phyloP scores from a whole-genome alignment of 2,329 filamentous ascomycete species.

The Fusarium guadeloupense region DNA sequence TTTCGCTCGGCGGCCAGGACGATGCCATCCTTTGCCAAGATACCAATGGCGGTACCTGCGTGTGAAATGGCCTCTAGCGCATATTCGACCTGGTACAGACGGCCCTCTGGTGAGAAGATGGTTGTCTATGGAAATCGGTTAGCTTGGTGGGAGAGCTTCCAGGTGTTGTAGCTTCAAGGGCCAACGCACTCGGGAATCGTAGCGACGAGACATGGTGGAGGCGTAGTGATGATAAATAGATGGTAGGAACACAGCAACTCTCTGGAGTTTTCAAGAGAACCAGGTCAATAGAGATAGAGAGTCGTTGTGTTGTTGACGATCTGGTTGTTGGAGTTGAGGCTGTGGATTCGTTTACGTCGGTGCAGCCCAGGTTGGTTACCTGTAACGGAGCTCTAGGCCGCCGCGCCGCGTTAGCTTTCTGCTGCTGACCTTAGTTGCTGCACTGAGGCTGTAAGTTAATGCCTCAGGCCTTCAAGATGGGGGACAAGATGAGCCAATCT shows the following conservation, averaged over 20 bases:
- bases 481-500: background rate
- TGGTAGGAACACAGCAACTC: background rate
- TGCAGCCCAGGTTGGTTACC: slow-evolving; percentile 30
- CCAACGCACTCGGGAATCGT: slow-evolving; percentile 88
- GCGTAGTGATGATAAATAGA: slow-evolving; percentile 6
- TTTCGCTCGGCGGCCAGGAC: slow-evolving; percentile 98
- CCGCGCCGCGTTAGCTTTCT: slow-evolving; percentile 50
- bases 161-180: slow-evolving; percentile 30
- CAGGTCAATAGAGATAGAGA: slow-evolving; percentile 18
- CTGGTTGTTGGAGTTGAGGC: slow-evolving; percentile 32
- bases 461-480: slow-evolving; percentile 36
- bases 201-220: slow-evolving; percentile 87
- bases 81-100: slow-evolving; percentile 99
- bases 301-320: slow-evolving; percentile 32
- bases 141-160: slow-evolving; percentile 38
- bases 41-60: slow-evolving; percentile 94
- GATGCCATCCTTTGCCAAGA: slow-evolving; percentile 97
- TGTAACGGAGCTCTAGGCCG: slow-evolving; percentile 56
- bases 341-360: slow-evolving; percentile 38
- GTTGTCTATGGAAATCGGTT: slow-evolving; percentile 75
- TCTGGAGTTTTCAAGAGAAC: slow-evolving; percentile 3
- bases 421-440: slow-evolving; percentile 22
- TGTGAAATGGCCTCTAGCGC: slow-evolving; percentile 98
- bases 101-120: slow-evolving; percentile 99
- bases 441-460: slow-evolving; percentile 19